phyloP scores from a whole-genome alignment of 441 rosid species.

The Brassica balearica region DNA sequence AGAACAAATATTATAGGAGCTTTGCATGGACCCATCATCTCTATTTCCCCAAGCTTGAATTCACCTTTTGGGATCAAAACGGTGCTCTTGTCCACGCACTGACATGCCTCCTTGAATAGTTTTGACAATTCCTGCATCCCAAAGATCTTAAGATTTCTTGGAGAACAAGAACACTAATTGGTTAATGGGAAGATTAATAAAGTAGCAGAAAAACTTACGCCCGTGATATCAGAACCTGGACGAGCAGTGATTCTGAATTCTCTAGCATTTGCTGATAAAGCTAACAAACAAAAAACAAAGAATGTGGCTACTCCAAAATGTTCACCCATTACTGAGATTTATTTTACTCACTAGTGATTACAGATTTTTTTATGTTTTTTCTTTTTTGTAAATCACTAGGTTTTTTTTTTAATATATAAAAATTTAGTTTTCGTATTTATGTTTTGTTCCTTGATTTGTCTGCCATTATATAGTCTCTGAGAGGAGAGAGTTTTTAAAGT shows the following conservation, averaged over 20 bases:
- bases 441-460: too few species aligned
- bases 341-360: constrained; percentile 23
- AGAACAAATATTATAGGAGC: constrained; percentile 45
- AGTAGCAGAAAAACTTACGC: constrained; percentile 6
- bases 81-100: constrained; percentile 35
- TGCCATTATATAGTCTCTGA: too few species aligned
- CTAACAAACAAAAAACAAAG: constrained; percentile 24
- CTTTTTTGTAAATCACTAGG: constrained; percentile 15
- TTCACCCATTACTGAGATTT: constrained; percentile 23
- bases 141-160: background rate
- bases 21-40: constrained; percentile 63
- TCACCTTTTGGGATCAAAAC: constrained; percentile 57
- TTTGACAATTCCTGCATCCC: constrained; percentile 42
- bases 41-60: constrained; percentile 39
- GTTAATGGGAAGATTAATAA: background rate
- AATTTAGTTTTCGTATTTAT: too few species aligned
- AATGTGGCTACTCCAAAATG: constrained; percentile 20
- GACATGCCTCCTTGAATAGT: constrained; percentile 64
- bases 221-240: constrained; percentile 36
- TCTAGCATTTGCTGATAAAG: constrained; percentile 37
- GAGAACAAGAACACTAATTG: background rate
- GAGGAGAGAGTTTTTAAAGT: too few species aligned
- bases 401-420: background rate
- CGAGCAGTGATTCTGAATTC: constrained; percentile 22
- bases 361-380: background rate